phyloP scores from a whole-genome alignment of 78 protist species.

The Guillardia theta region DNA sequence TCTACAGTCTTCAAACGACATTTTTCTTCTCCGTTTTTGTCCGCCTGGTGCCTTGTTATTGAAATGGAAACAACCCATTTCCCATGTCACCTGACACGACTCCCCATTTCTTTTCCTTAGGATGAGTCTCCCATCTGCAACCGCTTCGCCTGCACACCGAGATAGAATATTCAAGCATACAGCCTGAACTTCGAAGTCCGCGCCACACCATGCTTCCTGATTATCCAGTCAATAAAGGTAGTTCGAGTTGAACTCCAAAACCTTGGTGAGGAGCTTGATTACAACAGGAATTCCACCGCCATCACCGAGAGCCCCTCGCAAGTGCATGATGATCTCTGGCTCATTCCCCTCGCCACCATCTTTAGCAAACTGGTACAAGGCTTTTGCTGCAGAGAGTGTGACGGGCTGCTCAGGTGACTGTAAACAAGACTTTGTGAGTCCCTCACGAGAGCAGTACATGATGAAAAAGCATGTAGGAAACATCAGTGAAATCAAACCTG shows the following conservation, averaged over 20 bases:
- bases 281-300: conserved; percentile 3
- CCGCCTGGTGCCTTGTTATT: conserved; percentile 9
- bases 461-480: not conserved
- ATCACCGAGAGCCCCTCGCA: conserved; percentile 13
- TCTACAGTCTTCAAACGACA: conserved; percentile 8
- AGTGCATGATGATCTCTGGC: not conserved
- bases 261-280: conserved; percentile 20
- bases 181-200: not conserved
- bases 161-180: not conserved
- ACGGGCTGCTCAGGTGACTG: conserved; percentile 38
- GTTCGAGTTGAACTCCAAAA: not conserved
- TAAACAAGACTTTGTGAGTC: not conserved
- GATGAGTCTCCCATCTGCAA: not conserved
- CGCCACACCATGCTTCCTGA: conserved; percentile 36
- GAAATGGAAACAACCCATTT: not conserved
- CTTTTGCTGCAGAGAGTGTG: not conserved
- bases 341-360: not conserved
- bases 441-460: not conserved
- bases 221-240: not conserved
- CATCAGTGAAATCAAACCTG: not conserved
- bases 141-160: not conserved
- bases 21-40: not conserved
- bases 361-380: not conserved
- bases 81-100: not conserved
- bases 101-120: not conserved